Base-by-base conservation (phyloP, 148 eudicot species). In the Agrostemma githago region DNA sequence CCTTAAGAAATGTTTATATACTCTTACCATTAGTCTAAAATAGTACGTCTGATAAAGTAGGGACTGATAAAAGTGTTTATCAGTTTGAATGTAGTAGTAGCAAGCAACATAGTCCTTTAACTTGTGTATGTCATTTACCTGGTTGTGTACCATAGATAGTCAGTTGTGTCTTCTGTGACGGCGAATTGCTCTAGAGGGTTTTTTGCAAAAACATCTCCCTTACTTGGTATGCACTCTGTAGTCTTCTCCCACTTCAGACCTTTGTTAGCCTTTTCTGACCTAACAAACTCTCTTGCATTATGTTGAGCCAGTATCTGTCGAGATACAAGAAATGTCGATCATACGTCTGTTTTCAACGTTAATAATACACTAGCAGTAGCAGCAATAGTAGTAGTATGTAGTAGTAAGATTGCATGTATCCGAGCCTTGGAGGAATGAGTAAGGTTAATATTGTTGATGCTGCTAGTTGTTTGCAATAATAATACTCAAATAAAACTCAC, bases 141-240 rank as follows among this genome's bases (percentile, higher is more conserved):
- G 48, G 98, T 92, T 66, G 79, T 82, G 80, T 92, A 94, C 98
- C 97, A 94, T 26, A 89, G 79, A 38, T 92, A 94, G 74, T 94
- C 98, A 9, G 91, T 76, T 72, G 72, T 80, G 77, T 94, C 97
- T 71, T 81, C 86, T 3, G 86, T 77, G 58, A 87, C 62, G 14
- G 8, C 4, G 54, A 80, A 89, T 58, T 92, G 89, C 78, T 94
- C 98, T 42, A 68, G 44, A 20, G 98, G 96, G 5, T 21, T 12
- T 37, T 26, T 9, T 15, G 76, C 61, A 56, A 83, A 79, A 11
- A 72, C 17, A 16, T 74, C 51, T 11, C 72, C 63, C 12, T 34
- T 40, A 2, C 56, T 74, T 12, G 98, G 98, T 64, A 90, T 43
- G 2, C 19, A 65, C 74, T 94, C 98, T 16, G 17, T 37, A 42